Evolutionary conservation across 2,329 filamentous ascomycete genomes (phyloP).

Genomic region (Xylaria sp.): DNA sequence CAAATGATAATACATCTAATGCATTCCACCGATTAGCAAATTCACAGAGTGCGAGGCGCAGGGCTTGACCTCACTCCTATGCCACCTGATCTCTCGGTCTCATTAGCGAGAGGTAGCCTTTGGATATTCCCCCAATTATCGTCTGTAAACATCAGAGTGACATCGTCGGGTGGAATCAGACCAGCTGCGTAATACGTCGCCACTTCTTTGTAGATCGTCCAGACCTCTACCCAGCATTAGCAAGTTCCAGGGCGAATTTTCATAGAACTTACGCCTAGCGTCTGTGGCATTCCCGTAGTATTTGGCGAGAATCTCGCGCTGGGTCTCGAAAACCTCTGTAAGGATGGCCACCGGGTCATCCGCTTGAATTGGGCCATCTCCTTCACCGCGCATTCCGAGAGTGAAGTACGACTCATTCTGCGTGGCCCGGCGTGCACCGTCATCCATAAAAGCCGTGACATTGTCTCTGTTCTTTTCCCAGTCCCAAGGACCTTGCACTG

Average conservation of each 20-base stretch:
- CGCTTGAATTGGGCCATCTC: slow-evolving; percentile 38
- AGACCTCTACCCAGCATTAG: slow-evolving; percentile 59
- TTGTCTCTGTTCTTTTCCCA: slow-evolving; percentile 68
- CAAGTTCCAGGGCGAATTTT: not conserved
- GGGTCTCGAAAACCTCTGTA: slow-evolving; percentile 64
- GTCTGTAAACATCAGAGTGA: slow-evolving; percentile 75
- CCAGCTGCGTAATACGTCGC: slow-evolving; percentile 64
- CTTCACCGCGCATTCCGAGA: slow-evolving; percentile 63
- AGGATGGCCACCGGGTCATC: slow-evolving; percentile 40
- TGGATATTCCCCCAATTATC: slow-evolving; percentile 77
- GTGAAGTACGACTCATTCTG: slow-evolving; percentile 70
- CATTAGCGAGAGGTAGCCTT: slow-evolving; percentile 68
- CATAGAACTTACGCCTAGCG: slow-evolving; percentile 53
- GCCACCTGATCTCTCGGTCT: slow-evolving; percentile 69
- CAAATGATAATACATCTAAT: slow-evolving; percentile 65
- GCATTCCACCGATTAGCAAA: not conserved
- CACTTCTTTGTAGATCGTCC: slow-evolving; percentile 75
- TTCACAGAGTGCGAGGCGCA: not conserved
- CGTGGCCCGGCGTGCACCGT: slow-evolving; percentile 65
- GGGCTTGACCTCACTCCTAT: slow-evolving; percentile 62
- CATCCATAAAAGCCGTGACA: slow-evolving; percentile 67
- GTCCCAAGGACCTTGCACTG: slow-evolving; percentile 65
- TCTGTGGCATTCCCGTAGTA: slow-evolving; percentile 60
- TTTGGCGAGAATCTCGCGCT: slow-evolving; percentile 64
- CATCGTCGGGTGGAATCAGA: slow-evolving; percentile 65